Conservation (phyloP, 2,329 filamentous ascomycete genomes). For the Aphanoascus verrucosus region DNA sequence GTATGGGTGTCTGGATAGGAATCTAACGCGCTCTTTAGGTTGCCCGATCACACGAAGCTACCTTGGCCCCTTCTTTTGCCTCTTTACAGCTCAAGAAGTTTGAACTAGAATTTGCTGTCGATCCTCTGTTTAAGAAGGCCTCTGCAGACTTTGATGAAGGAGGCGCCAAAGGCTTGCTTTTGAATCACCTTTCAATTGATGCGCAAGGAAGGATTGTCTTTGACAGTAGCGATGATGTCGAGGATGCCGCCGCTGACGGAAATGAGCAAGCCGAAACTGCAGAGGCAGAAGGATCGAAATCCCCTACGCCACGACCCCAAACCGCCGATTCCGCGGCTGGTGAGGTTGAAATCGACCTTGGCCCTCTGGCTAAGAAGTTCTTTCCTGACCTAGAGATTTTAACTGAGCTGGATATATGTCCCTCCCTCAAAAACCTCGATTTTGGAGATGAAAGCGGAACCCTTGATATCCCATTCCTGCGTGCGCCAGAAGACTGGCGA, state of each 20-base stretch:
- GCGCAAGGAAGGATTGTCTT: slow-evolving; percentile 87
- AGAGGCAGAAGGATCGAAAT: slow-evolving; percentile 34
- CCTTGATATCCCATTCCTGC: slow-evolving; percentile 83
- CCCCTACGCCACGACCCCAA: slow-evolving; percentile 24
- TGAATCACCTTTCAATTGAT: slow-evolving; percentile 97
- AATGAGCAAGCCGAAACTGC: slow-evolving; percentile 30
- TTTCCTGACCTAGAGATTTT: slow-evolving; percentile 69
- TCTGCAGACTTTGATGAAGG: slow-evolving; percentile 98
- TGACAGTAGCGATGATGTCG: slow-evolving; percentile 84
- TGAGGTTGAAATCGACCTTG: slow-evolving; percentile 69
- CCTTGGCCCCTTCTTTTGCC: slow-evolving; percentile 76
- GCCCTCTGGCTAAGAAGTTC: slow-evolving; percentile 63
- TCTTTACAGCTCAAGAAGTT: slow-evolving; percentile 92
- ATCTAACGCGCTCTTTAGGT: slow-evolving; percentile 11
- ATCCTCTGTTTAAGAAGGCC: slow-evolving; percentile 98
- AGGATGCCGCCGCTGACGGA: slow-evolving; percentile 40
- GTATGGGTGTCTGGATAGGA: neutral
- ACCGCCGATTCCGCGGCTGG: slow-evolving; percentile 32
- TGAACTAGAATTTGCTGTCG: slow-evolving; percentile 90
- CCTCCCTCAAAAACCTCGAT: slow-evolving; percentile 87
- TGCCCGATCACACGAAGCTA: slow-evolving; percentile 81
- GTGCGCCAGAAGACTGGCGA: slow-evolving; percentile 76
- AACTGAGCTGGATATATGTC: slow-evolving; percentile 84
- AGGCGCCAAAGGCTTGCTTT: slow-evolving; percentile 82
- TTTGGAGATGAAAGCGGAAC: slow-evolving; percentile 76